Percentiles rank a stretch among this genome's conserved stretches.
phyloP scores from a whole-genome alignment of 2,329 filamentous ascomycete species.

The Monilinia vaccinii-corymbosi region DNA sequence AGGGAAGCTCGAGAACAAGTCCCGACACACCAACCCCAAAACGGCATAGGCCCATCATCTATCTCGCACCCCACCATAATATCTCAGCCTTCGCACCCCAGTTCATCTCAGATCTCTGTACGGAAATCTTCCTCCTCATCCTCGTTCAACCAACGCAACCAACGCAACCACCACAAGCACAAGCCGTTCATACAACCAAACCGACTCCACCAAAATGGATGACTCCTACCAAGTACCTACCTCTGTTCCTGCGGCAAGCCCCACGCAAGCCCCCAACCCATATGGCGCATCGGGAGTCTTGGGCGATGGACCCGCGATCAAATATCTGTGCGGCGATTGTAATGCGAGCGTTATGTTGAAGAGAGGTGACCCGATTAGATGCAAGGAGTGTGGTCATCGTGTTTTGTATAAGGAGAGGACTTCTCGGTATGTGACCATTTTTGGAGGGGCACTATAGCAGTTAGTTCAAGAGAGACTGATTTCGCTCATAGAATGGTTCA shows the following conservation, averaged over 20 bases:
- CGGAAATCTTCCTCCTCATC: neutral
- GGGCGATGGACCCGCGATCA: conserved; percentile 47
- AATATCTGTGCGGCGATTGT: conserved; percentile 78
- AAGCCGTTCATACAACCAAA: neutral
- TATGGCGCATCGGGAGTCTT: conserved; percentile 26
- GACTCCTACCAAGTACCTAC: conserved; percentile 9
- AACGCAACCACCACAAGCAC: neutral
- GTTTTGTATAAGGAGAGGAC: conserved; percentile 97
- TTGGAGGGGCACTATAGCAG: neutral
- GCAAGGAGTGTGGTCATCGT: conserved; percentile 87
- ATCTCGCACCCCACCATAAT: neutral
- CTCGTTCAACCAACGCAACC: neutral
- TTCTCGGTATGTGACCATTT: conserved; percentile 60
- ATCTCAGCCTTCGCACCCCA: neutral
- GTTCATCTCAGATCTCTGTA: neutral
- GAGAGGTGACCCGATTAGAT: conserved; percentile 72
- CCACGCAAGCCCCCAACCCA: conserved; percentile 21
- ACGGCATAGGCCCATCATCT: neutral
- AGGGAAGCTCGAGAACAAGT: too few relatives aligned
- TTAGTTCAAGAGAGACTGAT: neutral
- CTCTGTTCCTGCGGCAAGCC: neutral
- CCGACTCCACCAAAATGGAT: neutral
- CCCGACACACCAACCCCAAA: neutral
- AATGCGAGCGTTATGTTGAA: conserved; percentile 67
- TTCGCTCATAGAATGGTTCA: conserved; percentile 73